phyloP scores from a whole-genome alignment of 108 stramenopile species.

The Skeletonema costatum region DNA sequence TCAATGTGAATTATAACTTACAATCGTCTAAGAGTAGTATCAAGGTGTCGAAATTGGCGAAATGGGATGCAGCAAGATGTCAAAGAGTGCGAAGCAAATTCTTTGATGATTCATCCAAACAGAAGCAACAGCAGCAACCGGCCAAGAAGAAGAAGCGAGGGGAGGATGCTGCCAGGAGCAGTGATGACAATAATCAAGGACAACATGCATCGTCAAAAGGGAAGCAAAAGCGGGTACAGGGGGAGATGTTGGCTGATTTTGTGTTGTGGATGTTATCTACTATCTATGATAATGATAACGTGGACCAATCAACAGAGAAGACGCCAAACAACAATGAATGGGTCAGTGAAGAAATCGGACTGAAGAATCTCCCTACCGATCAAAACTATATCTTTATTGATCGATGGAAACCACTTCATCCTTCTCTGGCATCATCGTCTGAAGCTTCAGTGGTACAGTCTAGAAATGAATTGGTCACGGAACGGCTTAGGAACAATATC shows the following conservation, averaged over 20 bases:
- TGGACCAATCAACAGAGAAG: neutral
- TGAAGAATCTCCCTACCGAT: neutral
- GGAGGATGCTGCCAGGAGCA: neutral
- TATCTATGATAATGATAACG: slow-evolving; percentile 23
- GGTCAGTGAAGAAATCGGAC: neutral
- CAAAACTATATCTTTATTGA: slow-evolving; percentile 9
- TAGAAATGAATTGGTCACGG: slow-evolving; percentile 3
- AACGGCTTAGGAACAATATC: neutral
- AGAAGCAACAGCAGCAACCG: slow-evolving; percentile 11
- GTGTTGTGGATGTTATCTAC: slow-evolving; percentile 47
- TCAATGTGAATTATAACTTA: slow-evolving; percentile 12
- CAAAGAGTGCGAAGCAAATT: slow-evolving; percentile 51
- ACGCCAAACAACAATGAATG: neutral
- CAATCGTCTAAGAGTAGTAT: slow-evolving; percentile 8
- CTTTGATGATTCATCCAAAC: slow-evolving; percentile 7
- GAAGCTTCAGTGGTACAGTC: neutral
- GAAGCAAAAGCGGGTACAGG: slow-evolving; percentile 64
- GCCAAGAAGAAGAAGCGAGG: slow-evolving; percentile 9
- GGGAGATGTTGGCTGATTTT: slow-evolving; percentile 63
- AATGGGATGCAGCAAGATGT: slow-evolving; percentile 60
- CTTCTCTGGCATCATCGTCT: neutral
- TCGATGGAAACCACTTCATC: slow-evolving; percentile 5
- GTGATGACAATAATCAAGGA: slow-evolving; percentile 18
- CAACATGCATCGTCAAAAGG: slow-evolving; percentile 40
- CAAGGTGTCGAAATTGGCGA: slow-evolving; percentile 13